phyloP scores from a whole-genome alignment of 2,329 filamentous ascomycete species.

The Paraphaeosphaeria minitans region DNA sequence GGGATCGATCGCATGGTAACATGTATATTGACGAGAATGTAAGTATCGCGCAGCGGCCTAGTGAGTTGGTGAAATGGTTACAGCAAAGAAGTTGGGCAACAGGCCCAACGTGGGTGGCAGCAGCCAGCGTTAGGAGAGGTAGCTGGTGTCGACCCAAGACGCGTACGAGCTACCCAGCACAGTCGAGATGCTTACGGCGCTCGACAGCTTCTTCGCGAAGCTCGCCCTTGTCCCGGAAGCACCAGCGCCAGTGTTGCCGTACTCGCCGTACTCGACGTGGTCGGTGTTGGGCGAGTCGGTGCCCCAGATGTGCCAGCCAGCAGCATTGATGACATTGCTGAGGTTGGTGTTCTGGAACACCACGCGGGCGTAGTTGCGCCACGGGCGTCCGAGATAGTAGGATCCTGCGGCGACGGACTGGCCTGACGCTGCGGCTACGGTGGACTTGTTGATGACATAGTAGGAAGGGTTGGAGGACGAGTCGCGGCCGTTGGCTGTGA shows the following conservation, averaged over 20 bases:
- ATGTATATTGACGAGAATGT: background rate
- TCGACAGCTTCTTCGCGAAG: conserved; percentile 51
- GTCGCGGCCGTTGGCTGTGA: conserved; percentile 44
- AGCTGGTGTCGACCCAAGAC: conserved; percentile 39
- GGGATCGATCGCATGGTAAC: background rate
- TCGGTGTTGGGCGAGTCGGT: conserved; percentile 54
- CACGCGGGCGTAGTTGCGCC: conserved; percentile 58
- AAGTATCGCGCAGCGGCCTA: background rate
- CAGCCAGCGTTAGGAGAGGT: conserved; percentile 20
- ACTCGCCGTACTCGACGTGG: conserved; percentile 64
- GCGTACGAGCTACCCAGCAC: conserved; percentile 51
- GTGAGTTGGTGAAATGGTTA: background rate
- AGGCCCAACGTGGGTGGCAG: background rate
- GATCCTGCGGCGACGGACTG: conserved; percentile 47
- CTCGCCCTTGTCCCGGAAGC: conserved; percentile 59
- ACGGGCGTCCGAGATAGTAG: conserved; percentile 60
- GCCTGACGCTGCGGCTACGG: conserved; percentile 50
- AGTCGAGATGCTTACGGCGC: conserved; percentile 50
- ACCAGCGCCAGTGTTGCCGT: conserved; percentile 63
- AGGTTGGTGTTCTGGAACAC: conserved; percentile 59
- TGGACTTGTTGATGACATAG: conserved; percentile 63
- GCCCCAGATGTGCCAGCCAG: conserved; percentile 65
- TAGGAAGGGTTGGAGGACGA: conserved; percentile 47
- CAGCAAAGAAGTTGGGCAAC: background rate
- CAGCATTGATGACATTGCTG: conserved; percentile 61